Evolutionary conservation across 2,329 filamentous ascomycete genomes (phyloP).

Genomic region (Trichoderma sp.): DNA sequence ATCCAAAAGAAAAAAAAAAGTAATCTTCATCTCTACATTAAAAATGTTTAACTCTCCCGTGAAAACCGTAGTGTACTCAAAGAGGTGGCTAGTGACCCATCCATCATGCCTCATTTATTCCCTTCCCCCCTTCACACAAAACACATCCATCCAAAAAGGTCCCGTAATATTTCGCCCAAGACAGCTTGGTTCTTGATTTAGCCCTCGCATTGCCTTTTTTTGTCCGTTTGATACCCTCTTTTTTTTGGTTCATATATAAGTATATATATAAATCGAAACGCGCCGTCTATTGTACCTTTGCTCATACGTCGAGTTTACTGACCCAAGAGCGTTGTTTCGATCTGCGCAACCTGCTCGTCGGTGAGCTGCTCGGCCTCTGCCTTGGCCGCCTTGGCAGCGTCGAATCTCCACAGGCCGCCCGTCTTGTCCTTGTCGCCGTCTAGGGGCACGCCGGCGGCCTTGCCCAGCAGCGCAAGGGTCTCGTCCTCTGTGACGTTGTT

Average conservation of each 20-base stretch:
- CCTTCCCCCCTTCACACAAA: not conserved
- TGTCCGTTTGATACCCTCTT: not conserved
- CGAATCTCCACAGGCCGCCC: constrained; percentile 59
- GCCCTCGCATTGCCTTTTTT: not conserved
- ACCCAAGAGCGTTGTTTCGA: constrained; percentile 46
- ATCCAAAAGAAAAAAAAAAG: constrained; percentile 8
- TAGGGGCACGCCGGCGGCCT: constrained; percentile 45
- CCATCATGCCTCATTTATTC: constrained; percentile 1
- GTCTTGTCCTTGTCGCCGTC: constrained; percentile 60
- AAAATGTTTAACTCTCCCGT: not conserved
- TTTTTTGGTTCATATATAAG: not conserved
- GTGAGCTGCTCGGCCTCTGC: constrained; percentile 38
- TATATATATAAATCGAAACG: not conserved
- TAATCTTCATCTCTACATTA: constrained; percentile 12
- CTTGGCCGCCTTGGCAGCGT: constrained; percentile 46
- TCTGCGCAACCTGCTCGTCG: constrained; percentile 40
- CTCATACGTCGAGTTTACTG: constrained; percentile 28
- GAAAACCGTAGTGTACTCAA: not conserved
- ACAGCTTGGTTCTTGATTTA: not conserved
- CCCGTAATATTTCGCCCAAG: constrained; percentile 4
- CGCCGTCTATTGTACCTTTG: not conserved
- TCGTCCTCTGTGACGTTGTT: constrained; percentile 49
- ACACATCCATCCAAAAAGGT: constrained; percentile 4
- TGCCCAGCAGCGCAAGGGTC: constrained; percentile 46
- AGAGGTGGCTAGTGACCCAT: not conserved